Evolutionary conservation across 2,329 filamentous ascomycete genomes (phyloP).

Genomic region (Oidium heveae): DNA sequence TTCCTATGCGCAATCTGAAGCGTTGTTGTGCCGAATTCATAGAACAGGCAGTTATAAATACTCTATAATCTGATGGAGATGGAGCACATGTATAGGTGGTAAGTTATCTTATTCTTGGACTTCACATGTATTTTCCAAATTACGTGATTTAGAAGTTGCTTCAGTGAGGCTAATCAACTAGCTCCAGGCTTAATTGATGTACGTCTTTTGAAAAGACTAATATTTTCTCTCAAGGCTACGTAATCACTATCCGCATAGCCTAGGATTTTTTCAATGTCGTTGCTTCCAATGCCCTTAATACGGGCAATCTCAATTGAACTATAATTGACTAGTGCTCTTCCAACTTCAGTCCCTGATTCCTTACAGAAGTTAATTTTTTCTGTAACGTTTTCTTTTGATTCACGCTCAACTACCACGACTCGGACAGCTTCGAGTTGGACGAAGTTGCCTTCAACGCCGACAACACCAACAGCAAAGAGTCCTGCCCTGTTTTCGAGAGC

Average conservation of each 20-base stretch:
- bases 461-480: conserved; percentile 69
- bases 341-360: conserved; percentile 42
- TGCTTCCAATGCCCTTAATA: conserved; percentile 66
- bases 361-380: conserved; percentile 20
- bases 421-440: conserved; percentile 81
- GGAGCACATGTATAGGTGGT: too few species aligned
- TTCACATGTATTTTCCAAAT: too few species aligned
- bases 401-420: conserved; percentile 50
- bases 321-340: conserved; percentile 79
- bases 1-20: too few species aligned
- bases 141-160: too few species aligned
- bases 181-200: too few species aligned
- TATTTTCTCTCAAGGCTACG: conserved; percentile 67
- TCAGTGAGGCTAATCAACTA: too few species aligned
- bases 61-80: too few species aligned
- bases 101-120: too few species aligned
- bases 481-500: conserved; percentile 67
- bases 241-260: conserved; percentile 93
- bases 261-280: conserved; percentile 52
- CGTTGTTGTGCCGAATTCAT: too few species aligned
- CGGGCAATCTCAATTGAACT: conserved; percentile 58
- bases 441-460: conserved; percentile 73
- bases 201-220: conserved; percentile 30
- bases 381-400: conserved; percentile 1
- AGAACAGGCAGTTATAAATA: too few species aligned